phyloP scores from a whole-genome alignment of 805 yeast species.

The Kluyveromyces lactis region DNA sequence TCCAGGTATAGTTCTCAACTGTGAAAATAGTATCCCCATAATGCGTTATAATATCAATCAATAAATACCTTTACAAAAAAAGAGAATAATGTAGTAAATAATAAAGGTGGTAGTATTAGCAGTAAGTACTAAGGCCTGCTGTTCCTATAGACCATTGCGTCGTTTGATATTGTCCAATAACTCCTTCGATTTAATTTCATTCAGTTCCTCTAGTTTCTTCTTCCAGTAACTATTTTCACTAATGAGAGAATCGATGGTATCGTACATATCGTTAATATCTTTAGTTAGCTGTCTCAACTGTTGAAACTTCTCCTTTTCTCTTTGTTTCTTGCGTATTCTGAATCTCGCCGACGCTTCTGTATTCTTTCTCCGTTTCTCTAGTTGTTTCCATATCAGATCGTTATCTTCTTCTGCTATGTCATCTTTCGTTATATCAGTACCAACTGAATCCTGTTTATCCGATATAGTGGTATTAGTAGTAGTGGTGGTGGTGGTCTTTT shows the following conservation, averaged over 20 bases:
- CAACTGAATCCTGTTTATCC: not conserved
- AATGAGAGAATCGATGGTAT: slow-evolving; percentile 15
- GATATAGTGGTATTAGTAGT: not conserved
- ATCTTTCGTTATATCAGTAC: not conserved
- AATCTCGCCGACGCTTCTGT: slow-evolving; percentile 94
- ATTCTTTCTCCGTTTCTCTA: slow-evolving; percentile 75
- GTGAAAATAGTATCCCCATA: too few species aligned
- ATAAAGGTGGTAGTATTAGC: too few species aligned
- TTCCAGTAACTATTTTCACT: slow-evolving; percentile 28
- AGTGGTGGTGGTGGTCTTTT: not conserved
- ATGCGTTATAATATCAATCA: too few species aligned
- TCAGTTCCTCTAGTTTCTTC: slow-evolving; percentile 16
- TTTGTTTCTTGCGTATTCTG: slow-evolving; percentile 42
- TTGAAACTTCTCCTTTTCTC: slow-evolving; percentile 16
- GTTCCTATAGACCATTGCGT: slow-evolving; percentile 9
- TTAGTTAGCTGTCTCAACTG: slow-evolving; percentile 15
- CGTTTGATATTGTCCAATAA: slow-evolving; percentile 20
- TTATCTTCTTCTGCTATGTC: not conserved
- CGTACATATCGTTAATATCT: slow-evolving; percentile 17
- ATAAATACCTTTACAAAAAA: too few species aligned
- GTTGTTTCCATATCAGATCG: slow-evolving; percentile 13
- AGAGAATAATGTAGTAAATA: too few species aligned
- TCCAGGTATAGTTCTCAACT: too few species aligned
- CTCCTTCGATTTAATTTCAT: slow-evolving; percentile 22
- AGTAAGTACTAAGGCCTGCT: too few species aligned